These are phyloP conservation scores for Russula brevipes DNA, from an alignment of 768 basidiomycete genomes.

Conservation along the genomic window DNA sequence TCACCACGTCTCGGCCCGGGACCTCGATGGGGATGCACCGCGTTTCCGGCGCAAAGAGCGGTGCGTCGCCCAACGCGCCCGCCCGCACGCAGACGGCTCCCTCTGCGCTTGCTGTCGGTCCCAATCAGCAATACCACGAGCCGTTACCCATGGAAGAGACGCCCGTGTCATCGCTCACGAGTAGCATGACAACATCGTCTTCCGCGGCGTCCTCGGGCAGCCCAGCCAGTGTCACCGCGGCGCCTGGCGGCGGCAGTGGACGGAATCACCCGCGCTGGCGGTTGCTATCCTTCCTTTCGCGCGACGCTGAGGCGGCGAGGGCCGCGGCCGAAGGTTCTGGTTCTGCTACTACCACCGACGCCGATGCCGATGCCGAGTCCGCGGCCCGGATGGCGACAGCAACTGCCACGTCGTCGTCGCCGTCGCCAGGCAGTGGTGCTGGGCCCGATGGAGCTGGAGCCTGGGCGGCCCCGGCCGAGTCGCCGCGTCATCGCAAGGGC, in stretches of 20 bases:
- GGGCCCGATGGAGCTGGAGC: neutral
- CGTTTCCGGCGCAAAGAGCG: neutral
- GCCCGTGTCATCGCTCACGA: neutral
- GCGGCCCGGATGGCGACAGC: too few species aligned
- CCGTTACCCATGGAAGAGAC: neutral
- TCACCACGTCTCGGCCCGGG: neutral
- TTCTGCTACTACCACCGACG: too few species aligned
- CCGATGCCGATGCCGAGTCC: neutral
- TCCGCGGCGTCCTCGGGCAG: neutral
- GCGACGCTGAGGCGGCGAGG: constrained; percentile 11
- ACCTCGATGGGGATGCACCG: neutral
- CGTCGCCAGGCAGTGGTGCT: neutral
- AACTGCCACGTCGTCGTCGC: neutral
- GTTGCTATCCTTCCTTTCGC: constrained; percentile 21
- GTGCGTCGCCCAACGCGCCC: neutral
- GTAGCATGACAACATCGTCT: neutral
- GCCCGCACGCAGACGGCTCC: neutral
- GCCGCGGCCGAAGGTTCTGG: neutral
- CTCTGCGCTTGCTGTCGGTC: neutral
- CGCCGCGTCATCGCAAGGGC: constrained; percentile 45
- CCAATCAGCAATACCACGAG: neutral
- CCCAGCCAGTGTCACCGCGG: neutral
- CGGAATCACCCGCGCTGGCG: constrained; percentile 19
- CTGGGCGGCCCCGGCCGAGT: constrained; percentile 5
- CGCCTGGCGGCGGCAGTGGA: neutral